These are phyloP conservation scores for Ogataea ramenticola DNA, from an alignment of 805 yeast species.

Conservation along the genomic window DNA sequence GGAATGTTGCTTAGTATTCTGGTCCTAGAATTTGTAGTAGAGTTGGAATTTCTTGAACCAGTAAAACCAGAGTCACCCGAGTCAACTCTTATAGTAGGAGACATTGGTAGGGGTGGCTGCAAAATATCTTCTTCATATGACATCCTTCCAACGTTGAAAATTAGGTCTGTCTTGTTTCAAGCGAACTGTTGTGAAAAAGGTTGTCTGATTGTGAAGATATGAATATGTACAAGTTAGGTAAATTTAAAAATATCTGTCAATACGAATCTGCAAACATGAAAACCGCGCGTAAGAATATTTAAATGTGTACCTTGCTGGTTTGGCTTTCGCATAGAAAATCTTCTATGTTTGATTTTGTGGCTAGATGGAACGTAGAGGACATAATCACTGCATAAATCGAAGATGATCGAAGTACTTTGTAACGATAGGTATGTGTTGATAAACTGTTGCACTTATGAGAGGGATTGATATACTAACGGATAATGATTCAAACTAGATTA, in stretches of 20 bases:
- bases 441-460: background rate
- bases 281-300: too few species aligned
- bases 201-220: too few species aligned
- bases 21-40: background rate
- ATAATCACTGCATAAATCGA: too few species aligned
- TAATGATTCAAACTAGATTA: slow-evolving; percentile 36
- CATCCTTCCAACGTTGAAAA: background rate
- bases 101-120: background rate
- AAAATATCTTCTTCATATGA: background rate
- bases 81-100: background rate
- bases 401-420: slow-evolving; percentile 70
- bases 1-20: slow-evolving; percentile 3
- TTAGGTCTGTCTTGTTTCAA: background rate
- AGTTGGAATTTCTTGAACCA: background rate
- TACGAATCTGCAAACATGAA: too few species aligned
- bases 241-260: too few species aligned
- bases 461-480: slow-evolving; percentile 2
- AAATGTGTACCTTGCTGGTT: too few species aligned
- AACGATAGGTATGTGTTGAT: slow-evolving; percentile 47
- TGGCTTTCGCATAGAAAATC: too few species aligned
- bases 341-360: too few species aligned
- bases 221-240: too few species aligned
- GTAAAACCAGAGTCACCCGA: background rate
- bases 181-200: background rate
- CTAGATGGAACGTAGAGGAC: background rate